Evolutionary conservation across 306 rosid species (phyloP).

Genomic region (Delonix regia): DNA sequence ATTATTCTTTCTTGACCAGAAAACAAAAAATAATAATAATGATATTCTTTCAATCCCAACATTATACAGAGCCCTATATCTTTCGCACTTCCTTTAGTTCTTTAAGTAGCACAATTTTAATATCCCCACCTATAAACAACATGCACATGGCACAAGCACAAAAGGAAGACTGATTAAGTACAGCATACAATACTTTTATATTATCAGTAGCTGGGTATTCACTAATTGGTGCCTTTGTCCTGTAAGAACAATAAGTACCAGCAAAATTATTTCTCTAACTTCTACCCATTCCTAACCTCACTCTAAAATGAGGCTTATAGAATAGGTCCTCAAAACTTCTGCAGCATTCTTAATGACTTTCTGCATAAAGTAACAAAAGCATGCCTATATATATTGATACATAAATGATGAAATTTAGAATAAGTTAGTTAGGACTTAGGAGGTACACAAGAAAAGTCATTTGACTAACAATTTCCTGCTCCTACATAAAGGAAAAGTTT

Average conservation of each 20-base stretch:
- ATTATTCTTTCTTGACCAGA: no score
- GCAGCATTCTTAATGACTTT: neutral
- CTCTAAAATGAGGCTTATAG: neutral
- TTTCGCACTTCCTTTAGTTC: neutral
- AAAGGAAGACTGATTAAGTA: neutral
- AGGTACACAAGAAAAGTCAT: constrained; percentile 6
- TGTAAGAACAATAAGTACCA: neutral
- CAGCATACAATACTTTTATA: neutral
- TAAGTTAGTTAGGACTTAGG: constrained; percentile 6
- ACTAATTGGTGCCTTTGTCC: neutral
- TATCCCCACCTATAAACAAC: neutral
- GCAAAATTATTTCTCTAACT: constrained; percentile 1
- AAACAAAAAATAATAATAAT: no score
- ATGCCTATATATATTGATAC: constrained; percentile 4
- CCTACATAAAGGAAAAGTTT: neutral
- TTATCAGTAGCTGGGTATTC: neutral
- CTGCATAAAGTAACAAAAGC: neutral
- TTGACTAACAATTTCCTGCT: neutral
- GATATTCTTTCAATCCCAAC: neutral
- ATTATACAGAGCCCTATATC: no score
- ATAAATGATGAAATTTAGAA: neutral
- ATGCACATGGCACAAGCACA: neutral
- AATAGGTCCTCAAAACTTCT: neutral
- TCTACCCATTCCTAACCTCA: constrained; percentile 11
- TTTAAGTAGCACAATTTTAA: neutral